Conservation (phyloP, 2,329 filamentous ascomycete species). For the Nothophoma quercina region DNA sequence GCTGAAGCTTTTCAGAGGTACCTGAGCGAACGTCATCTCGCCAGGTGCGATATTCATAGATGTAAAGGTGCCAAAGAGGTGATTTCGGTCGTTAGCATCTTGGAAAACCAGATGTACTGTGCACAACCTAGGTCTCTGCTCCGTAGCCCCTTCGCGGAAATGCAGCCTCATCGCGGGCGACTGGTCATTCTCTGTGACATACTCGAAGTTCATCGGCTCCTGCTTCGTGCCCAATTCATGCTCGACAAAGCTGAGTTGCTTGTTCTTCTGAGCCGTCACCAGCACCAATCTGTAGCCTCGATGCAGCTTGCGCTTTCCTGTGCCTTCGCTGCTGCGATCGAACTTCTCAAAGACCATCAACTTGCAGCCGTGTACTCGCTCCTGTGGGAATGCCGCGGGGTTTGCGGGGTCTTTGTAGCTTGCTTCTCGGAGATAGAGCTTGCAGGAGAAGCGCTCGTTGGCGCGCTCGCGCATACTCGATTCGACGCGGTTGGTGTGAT, state of each 20-base stretch:
- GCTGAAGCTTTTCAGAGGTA: slow-evolving; percentile 69
- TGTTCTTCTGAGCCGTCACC: slow-evolving; percentile 77
- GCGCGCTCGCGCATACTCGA: slow-evolving; percentile 71
- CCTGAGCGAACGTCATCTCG: slow-evolving; percentile 75
- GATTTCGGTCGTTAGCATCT: slow-evolving; percentile 73
- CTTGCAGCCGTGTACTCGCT: slow-evolving; percentile 74
- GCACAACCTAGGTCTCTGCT: slow-evolving; percentile 56
- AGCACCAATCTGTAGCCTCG: slow-evolving; percentile 81
- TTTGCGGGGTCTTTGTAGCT: slow-evolving; percentile 82
- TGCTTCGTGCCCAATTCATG: slow-evolving; percentile 69
- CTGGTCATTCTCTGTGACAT: slow-evolving; percentile 64
- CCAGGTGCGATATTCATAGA: slow-evolving; percentile 72
- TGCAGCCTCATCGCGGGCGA: slow-evolving; percentile 76
- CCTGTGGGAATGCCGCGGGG: slow-evolving; percentile 76
- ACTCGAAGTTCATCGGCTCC: slow-evolving; percentile 77
- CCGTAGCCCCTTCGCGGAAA: slow-evolving; percentile 66
- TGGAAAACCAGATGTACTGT: slow-evolving; percentile 80
- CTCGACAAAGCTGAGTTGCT: slow-evolving; percentile 78
- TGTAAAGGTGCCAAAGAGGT: slow-evolving; percentile 75
- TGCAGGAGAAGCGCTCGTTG: slow-evolving; percentile 75
- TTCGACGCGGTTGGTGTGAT: slow-evolving; percentile 81
- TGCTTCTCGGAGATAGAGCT: slow-evolving; percentile 73
- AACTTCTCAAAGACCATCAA: slow-evolving; percentile 78
- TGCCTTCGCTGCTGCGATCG: slow-evolving; percentile 72
- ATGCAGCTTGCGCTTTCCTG: slow-evolving; percentile 75